Base-by-base conservation (phyloP, 2,329 filamentous ascomycete genomes). In the Cercospora brassicicola region DNA sequence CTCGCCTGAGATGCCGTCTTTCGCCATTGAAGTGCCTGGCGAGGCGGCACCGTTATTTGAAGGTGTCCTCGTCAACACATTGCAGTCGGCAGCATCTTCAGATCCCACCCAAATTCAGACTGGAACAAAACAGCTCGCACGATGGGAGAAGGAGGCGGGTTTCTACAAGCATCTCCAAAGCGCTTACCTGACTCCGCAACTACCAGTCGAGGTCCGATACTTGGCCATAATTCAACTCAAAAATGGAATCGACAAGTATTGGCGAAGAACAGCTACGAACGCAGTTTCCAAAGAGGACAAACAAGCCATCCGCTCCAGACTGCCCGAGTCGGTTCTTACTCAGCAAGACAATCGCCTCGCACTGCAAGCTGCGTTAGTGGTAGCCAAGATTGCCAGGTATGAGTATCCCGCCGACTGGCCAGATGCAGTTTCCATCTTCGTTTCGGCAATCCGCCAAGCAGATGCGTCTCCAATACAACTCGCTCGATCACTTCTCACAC, bases 191-290 rank as follows among this genome's bases (percentile, higher is more conserved):
- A 91, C 97, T 81, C 89, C 88, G 69, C 88, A 88, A 1, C 83
- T 96, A 1, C 91, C 92, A 1, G 81, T 88, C 67, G 90, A 96
- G 75, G 87, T 94, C 63, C 91, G 95, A 69, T 93, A 96, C 76
- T 89, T 97, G 10, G 91, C 94, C 64, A 88, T 98, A 67, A 97
- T 98, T 73, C 92, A 97, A 78, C 85, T 99, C 64, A 98, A 98
- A 79, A 97, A 98, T 79, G 95, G 94, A 65, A 94, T 98, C 79
- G 94, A 98, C 78, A 93, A 91, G 78, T 93, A 93, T 80, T 99
- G 95, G 95, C 87, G 95, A 77, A 92, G 85, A 77, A 91, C 91
- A 36, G 88, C 92, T 60, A 87, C 91, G 30, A 88, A 85, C 80
- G 85, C 87, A 5, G 86, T 90, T 5, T 81, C 79, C 59, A 87